Evolutionary conservation across 441 rosid species (phyloP).

Genomic region (Sinapis alba): DNA sequence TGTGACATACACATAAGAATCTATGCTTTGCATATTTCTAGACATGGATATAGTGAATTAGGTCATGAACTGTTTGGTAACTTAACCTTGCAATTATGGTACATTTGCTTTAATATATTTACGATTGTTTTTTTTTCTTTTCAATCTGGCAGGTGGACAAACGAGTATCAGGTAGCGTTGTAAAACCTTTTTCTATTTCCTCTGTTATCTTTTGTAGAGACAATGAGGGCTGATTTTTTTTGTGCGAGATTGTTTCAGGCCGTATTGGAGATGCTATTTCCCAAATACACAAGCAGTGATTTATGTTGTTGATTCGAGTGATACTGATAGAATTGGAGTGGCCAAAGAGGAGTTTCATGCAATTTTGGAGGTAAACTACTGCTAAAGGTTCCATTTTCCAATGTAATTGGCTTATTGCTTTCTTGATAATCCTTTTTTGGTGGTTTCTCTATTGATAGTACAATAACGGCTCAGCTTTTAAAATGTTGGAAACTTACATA

Average conservation of each 20-base stretch:
- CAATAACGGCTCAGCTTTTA: background rate
- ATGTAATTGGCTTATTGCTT: background rate
- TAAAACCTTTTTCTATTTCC: background rate
- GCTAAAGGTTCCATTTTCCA: background rate
- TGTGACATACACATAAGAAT: background rate
- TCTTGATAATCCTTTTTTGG: background rate
- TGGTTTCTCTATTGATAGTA: background rate
- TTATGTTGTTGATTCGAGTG: constrained; percentile 36
- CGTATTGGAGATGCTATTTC: constrained; percentile 38
- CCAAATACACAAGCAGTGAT: constrained; percentile 39
- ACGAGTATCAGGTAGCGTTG: constrained; percentile 41
- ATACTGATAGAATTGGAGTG: constrained; percentile 36
- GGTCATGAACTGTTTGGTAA: background rate
- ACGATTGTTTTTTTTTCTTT: background rate
- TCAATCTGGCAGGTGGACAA: constrained; percentile 41
- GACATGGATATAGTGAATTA: background rate
- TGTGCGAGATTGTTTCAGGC: constrained; percentile 12
- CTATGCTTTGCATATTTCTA: background rate
- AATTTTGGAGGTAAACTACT: constrained; percentile 33
- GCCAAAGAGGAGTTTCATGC: constrained; percentile 39
- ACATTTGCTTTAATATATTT: background rate
- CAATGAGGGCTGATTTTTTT: background rate
- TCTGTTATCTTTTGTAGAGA: background rate
- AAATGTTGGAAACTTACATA: background rate
- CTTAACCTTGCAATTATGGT: background rate